Base-by-base conservation (phyloP, 1,284 basidiomycete species). In the Melampsora abietis-canadensis region DNA sequence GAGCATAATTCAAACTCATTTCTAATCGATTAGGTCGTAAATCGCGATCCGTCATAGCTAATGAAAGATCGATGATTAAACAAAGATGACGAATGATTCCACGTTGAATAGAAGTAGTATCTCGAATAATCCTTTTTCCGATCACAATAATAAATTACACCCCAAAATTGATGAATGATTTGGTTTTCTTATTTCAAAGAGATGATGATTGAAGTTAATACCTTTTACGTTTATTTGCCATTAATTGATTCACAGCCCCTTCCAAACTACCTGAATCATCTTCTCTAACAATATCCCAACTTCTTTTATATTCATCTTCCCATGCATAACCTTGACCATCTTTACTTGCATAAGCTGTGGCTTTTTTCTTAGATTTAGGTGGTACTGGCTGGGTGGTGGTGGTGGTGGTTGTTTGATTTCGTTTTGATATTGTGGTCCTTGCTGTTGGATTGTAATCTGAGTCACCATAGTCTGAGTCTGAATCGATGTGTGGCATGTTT, bases 201-300 rank as follows among this genome's bases (percentile, higher is more conserved):
- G 5, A 30, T 27, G 12, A 2, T 31, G 5, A 37, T 17, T 24
- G 46, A 8, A 12, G 31, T 83, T 79, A 90, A 91, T 77, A 90
- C 93, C 94, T 87, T 81, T 90, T 87, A 72, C 95, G 86, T 78
- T 94, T 86, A 76, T 92, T 85, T 17, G 94, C 92, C 82, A 98
- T 86, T 79, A 92, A 85, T 76, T 91, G 91, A 78, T 94, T 89
- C 2, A 98, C 94, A 0, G 94, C 90, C 1, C 89, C 87, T 77
- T 94, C 91, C 76, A 98, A 82, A 78, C 92, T 95, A 0, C 95
- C 95, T 0, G 86, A 87, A 80, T 94, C 95, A 82, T 98, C 95
- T 82, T 98, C 96, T 80, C 93, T 90, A 0, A 98, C 92, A 2
- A 90, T 91, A 79, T 98, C 96, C 95, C 95, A 98, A 64, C 91